Percentiles rank a stretch among this genome's conserved stretches.
phyloP scores from a whole-genome alignment of 2,329 filamentous ascomycete species.

The Epichloe elymi region DNA sequence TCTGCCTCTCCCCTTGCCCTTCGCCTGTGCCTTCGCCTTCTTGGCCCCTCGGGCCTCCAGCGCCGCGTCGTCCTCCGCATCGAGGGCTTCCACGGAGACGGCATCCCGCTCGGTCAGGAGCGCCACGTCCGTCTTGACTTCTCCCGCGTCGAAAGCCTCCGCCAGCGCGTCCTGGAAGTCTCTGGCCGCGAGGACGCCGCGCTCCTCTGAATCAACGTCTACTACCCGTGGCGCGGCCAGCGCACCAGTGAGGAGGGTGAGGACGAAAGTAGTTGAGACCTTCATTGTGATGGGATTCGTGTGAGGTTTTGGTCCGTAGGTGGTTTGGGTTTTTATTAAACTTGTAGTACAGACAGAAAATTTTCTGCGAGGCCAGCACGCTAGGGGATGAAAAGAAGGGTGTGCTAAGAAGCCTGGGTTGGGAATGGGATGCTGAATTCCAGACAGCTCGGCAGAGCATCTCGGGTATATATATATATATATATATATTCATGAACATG shows the following conservation, averaged over 20 bases:
- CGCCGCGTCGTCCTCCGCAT: neutral
- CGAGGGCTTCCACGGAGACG: neutral
- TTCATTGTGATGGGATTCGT: neutral
- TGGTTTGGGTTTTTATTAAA: neutral
- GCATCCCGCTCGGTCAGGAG: neutral
- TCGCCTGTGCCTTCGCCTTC: neutral
- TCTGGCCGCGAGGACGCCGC: neutral
- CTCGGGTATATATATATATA: too few relatives aligned
- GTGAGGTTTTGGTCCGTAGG: neutral
- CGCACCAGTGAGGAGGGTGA: slow-evolving; percentile 6
- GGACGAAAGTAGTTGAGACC: slow-evolving; percentile 2
- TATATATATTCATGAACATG: too few relatives aligned
- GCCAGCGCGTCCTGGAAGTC: neutral
- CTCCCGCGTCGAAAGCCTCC: neutral
- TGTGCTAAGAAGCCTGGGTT: too few relatives aligned
- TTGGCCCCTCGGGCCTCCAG: neutral
- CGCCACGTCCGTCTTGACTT: neutral
- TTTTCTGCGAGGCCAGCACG: too few relatives aligned
- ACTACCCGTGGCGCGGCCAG: slow-evolving; percentile 3
- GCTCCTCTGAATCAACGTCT: neutral
- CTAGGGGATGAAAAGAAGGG: too few relatives aligned
- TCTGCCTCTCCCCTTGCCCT: neutral
- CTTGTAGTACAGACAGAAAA: too few relatives aligned
- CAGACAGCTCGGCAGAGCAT: too few relatives aligned
- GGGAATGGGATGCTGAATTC: too few relatives aligned